These are phyloP conservation scores for Boletus huronensis DNA, from an alignment of 768 basidiomycete genomes.

Conservation along the genomic window DNA sequence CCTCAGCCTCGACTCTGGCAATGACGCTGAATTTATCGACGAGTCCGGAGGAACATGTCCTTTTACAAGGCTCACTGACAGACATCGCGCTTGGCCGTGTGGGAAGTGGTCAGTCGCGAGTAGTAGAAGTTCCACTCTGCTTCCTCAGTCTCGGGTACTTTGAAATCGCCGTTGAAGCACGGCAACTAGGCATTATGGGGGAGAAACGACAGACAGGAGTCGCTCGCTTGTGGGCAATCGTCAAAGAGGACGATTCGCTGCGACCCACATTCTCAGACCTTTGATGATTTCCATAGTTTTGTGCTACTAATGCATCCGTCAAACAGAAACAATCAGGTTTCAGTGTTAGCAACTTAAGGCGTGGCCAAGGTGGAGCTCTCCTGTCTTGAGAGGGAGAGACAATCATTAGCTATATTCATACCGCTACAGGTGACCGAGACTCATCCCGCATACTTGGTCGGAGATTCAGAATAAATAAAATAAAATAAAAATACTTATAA, in stretches of 20 bases:
- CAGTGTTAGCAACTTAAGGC: background rate
- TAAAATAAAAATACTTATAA: background rate
- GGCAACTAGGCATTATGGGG: conserved; percentile 19
- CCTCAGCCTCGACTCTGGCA: conserved; percentile 47
- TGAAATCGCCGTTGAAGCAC: conserved; percentile 39
- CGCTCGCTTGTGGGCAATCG: conserved; percentile 14
- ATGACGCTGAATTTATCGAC: conserved; percentile 53
- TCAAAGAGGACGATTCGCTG: conserved; percentile 10
- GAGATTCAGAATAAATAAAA: background rate
- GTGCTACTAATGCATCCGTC: background rate
- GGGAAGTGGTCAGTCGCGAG: conserved; percentile 47
- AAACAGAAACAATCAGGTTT: background rate
- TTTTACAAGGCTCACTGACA: conserved; percentile 63
- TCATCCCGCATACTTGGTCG: background rate
- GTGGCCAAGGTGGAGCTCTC: too few species aligned
- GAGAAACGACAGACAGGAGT: conserved; percentile 21
- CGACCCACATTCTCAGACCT: background rate
- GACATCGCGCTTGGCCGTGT: conserved; percentile 67
- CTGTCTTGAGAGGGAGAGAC: background rate
- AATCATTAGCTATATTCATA: too few species aligned
- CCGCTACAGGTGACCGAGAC: background rate
- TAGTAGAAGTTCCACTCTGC: conserved; percentile 57
- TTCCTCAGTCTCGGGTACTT: conserved; percentile 74
- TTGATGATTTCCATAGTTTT: background rate
- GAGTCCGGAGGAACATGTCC: conserved; percentile 60